Conservation (phyloP, 331 rosid genomes). For the Erythrophleum ivorense region DNA sequence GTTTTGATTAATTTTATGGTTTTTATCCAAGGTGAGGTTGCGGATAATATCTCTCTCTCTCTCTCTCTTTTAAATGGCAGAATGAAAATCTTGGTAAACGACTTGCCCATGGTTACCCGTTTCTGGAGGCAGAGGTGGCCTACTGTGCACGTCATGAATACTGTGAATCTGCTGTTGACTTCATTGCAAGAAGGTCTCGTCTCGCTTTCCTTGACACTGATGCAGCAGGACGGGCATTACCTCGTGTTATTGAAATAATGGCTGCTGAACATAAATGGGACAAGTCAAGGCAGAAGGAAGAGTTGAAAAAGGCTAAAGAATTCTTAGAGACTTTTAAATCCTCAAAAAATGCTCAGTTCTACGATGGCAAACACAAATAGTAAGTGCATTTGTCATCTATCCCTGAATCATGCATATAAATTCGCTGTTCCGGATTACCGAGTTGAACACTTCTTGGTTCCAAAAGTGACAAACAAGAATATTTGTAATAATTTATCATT, state of each 20-base stretch:
- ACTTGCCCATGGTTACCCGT: slow-evolving; percentile 95
- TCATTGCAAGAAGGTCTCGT: slow-evolving; percentile 94
- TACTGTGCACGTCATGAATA: slow-evolving; percentile 96
- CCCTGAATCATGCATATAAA: background rate
- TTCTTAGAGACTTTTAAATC: slow-evolving; percentile 89
- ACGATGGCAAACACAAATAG: slow-evolving; percentile 85
- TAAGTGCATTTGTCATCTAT: slow-evolving; percentile 38
- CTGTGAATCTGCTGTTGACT: slow-evolving; percentile 94
- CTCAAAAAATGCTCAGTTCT: slow-evolving; percentile 85
- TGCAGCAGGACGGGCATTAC: slow-evolving; percentile 88
- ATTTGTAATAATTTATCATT: background rate
- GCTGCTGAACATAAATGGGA: slow-evolving; percentile 91
- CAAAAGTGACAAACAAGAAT: background rate
- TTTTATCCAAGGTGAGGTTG: slow-evolving; percentile 11
- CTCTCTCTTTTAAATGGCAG: slow-evolving; percentile 4
- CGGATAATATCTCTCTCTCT: background rate
- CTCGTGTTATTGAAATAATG: slow-evolving; percentile 84
- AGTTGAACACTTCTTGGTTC: background rate
- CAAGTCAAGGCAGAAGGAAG: slow-evolving; percentile 71
- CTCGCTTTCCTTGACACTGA: slow-evolving; percentile 97
- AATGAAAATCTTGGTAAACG: slow-evolving; percentile 89
- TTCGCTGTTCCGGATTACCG: background rate
- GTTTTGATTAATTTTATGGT: slow-evolving; percentile 4
- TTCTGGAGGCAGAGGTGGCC: slow-evolving; percentile 98
- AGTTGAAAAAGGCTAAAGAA: slow-evolving; percentile 64